These are phyloP conservation scores for Taxillus chinensis DNA, from an alignment of 164 flowering plant species.

Conservation along the genomic window DNA sequence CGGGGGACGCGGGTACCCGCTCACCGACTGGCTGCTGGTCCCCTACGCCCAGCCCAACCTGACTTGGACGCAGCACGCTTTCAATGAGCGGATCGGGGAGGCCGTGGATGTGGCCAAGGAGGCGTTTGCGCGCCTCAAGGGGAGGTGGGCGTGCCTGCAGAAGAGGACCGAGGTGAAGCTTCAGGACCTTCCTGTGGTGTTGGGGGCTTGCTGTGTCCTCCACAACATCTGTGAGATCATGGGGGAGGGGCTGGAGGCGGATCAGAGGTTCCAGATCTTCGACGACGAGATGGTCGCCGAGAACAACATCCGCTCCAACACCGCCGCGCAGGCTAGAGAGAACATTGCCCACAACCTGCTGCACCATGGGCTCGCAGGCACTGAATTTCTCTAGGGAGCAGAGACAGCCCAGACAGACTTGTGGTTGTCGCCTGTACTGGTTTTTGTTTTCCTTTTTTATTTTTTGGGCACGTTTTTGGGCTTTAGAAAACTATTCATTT, in stretches of 20 bases:
- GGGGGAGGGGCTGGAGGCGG: constrained; percentile 43
- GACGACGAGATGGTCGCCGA: constrained; percentile 64
- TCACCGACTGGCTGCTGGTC: constrained; percentile 68
- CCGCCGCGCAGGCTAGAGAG: constrained; percentile 48
- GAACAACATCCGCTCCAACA: constrained; percentile 26
- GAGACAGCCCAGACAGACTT: no score
- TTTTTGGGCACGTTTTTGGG: no score
- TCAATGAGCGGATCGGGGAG: constrained; percentile 52
- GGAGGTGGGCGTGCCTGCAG: constrained; percentile 76
- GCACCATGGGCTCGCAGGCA: constrained; percentile 57
- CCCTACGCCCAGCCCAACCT: constrained; percentile 60
- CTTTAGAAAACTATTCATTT: no score
- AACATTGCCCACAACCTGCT: constrained; percentile 64
- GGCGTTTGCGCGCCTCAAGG: constrained; percentile 55
- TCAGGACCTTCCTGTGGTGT: constrained; percentile 67
- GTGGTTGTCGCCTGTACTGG: no score
- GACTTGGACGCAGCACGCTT: constrained; percentile 76
- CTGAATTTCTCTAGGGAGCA: no score
- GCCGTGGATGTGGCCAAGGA: constrained; percentile 37
- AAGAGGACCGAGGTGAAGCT: constrained; percentile 80
- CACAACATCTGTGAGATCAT: constrained; percentile 76
- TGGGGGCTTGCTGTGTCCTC: constrained; percentile 78
- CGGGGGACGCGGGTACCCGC: constrained; percentile 46
- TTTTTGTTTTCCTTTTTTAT: no score
- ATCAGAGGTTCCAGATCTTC: constrained; percentile 29